phyloP scores from a whole-genome alignment of 352 stramenopile species.

The Detonula confervacea region DNA sequence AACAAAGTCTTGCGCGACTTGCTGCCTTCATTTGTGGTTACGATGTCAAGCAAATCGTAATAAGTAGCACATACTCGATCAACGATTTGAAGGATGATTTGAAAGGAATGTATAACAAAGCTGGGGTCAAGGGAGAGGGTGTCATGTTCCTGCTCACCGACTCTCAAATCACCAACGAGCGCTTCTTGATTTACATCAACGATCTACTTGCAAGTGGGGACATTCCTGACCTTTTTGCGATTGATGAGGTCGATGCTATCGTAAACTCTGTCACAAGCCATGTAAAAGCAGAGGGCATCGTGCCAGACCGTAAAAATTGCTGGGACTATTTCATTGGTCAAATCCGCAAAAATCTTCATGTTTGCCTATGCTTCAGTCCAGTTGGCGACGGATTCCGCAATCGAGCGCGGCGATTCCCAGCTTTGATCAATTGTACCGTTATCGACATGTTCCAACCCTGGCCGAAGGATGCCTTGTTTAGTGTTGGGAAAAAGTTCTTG shows the following conservation, averaged over 20 bases:
- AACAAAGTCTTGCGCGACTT: constrained; percentile 93
- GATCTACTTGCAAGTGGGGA: constrained; percentile 93
- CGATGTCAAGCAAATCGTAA: constrained; percentile 92
- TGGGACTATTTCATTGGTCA: constrained; percentile 94
- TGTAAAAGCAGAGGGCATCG: constrained; percentile 92
- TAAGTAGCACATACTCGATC: constrained; percentile 95
- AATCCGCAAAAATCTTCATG: constrained; percentile 92
- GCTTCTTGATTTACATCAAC: constrained; percentile 98
- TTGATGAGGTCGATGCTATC: constrained; percentile 94
- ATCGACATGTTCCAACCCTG: constrained; percentile 98
- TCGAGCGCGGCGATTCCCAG: constrained; percentile 93
- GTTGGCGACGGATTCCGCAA: constrained; percentile 95
- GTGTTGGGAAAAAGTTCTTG: constrained; percentile 93
- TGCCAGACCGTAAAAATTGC: constrained; percentile 91
- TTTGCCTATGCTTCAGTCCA: constrained; percentile 96
- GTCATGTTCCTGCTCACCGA: constrained; percentile 98
- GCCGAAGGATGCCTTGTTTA: constrained; percentile 94
- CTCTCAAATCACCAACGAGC: constrained; percentile 97
- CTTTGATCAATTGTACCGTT: constrained; percentile 96
- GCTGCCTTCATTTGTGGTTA: constrained; percentile 96
- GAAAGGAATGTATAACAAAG: constrained; percentile 94
- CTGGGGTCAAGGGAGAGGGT: constrained; percentile 92
- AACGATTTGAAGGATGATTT: constrained; percentile 96
- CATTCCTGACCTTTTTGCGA: constrained; percentile 95
- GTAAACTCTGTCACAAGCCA: constrained; percentile 90